Conservation (phyloP, 108 stramenopile genomes). For the Fistulifera pelliculosa region DNA sequence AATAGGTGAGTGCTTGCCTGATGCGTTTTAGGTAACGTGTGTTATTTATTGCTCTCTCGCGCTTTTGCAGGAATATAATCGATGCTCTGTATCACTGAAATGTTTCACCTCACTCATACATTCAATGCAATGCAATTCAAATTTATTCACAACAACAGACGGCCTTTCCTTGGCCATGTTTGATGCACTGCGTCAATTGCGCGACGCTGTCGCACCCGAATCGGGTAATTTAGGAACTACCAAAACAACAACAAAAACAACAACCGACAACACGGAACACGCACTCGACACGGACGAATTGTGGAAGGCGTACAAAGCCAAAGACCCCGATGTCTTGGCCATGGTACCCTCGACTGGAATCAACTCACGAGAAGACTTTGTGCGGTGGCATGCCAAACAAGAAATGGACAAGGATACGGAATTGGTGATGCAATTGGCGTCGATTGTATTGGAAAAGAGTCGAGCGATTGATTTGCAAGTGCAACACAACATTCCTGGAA, state of each 20-base stretch:
- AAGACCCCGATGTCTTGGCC: constrained; percentile 22
- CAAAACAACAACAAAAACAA: constrained; percentile 16
- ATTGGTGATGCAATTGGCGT: constrained; percentile 39
- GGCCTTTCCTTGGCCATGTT: constrained; percentile 77
- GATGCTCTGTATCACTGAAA: neutral
- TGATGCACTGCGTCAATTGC: constrained; percentile 76
- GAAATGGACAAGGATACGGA: constrained; percentile 55
- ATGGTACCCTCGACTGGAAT: constrained; percentile 2
- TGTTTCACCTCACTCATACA: neutral
- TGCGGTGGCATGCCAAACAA: constrained; percentile 33
- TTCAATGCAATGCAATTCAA: constrained; percentile 1
- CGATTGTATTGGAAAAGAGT: constrained; percentile 59
- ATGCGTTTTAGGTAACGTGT: too few relatives aligned
- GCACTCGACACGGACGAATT: constrained; percentile 48
- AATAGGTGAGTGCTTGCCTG: constrained; percentile 45
- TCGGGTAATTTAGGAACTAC: constrained; percentile 40
- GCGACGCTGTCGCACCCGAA: constrained; percentile 76
- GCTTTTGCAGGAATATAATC: neutral
- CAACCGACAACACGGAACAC: constrained; percentile 14
- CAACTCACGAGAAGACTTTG: constrained; percentile 42
- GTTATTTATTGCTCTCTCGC: neutral
- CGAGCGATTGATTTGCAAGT: constrained; percentile 62
- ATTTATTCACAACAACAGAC: constrained; percentile 6
- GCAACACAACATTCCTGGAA: constrained; percentile 45
- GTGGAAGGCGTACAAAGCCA: constrained; percentile 32